phyloP scores from a whole-genome alignment of 148 eudicot genomes.

The Fallopia convolvulus region DNA sequence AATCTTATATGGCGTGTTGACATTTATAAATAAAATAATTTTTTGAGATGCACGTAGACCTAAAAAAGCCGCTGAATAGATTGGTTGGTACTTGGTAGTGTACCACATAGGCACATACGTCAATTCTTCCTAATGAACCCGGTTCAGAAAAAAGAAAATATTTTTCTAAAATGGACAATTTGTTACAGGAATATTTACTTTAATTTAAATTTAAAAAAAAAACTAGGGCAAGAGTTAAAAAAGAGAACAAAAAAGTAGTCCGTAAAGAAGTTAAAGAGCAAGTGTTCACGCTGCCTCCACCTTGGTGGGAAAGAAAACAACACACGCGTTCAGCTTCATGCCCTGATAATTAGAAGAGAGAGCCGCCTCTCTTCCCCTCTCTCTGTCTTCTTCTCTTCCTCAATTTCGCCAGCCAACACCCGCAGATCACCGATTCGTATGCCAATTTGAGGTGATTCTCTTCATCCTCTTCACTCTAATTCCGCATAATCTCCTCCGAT shows the following conservation, averaged over 20 bases:
- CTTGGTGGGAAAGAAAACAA: constrained; percentile 1
- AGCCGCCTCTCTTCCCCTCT: not conserved
- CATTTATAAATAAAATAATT: not conserved
- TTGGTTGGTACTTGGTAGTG: not conserved
- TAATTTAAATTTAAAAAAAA: not conserved
- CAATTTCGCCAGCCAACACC: not conserved
- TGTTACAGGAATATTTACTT: too few species aligned
- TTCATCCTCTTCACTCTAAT: not conserved
- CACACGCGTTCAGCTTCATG: not conserved
- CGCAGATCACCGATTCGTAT: not conserved
- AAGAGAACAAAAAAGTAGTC: not conserved
- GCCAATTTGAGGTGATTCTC: constrained; percentile 8
- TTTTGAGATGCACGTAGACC: constrained; percentile 1
- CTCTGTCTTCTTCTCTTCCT: not conserved
- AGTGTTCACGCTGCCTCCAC: constrained; percentile 1
- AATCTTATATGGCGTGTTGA: not conserved
- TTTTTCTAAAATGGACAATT: not conserved
- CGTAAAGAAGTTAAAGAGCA: not conserved
- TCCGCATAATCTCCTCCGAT: not conserved
- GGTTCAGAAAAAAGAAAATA: not conserved
- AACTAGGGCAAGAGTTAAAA: constrained; percentile 3
- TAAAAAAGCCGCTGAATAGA: not conserved
- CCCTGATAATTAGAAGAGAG: not conserved
- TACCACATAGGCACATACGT: not conserved
- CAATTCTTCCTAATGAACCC: not conserved